Percentiles rank a stretch among this genome's conserved stretches.
Conservation (phyloP, 176 grass and related monocot species). For the Lolium perenne region DNA sequence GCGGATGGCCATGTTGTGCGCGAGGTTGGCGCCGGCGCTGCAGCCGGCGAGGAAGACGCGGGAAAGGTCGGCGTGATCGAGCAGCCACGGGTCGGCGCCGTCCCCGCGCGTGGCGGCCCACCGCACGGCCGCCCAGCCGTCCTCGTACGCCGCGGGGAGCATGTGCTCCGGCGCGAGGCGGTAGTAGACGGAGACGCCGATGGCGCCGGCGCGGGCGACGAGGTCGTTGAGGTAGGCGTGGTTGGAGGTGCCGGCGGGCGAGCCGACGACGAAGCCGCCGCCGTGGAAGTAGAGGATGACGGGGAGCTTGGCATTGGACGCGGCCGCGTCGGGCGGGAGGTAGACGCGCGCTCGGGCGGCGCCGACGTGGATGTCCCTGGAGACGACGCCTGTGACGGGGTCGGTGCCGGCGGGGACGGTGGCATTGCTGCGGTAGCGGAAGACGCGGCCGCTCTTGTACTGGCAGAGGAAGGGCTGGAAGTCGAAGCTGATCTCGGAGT, state of each 20-base stretch:
- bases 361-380: constrained; percentile 55
- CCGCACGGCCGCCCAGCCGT: constrained; percentile 58
- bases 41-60: constrained; percentile 61
- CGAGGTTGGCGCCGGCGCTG: constrained; percentile 74
- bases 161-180: constrained; percentile 75
- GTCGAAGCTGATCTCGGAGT: constrained; percentile 67
- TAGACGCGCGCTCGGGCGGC: constrained; percentile 55
- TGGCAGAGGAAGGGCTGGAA: constrained; percentile 66
- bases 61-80: constrained; percentile 58
- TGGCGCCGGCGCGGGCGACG: constrained; percentile 42
- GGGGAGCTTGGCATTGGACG: constrained; percentile 44
- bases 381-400: constrained; percentile 46
- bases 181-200: constrained; percentile 74
- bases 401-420: constrained; percentile 45
- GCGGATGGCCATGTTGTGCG: constrained; percentile 64
- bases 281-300: constrained; percentile 77
- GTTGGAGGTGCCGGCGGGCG: constrained; percentile 52
- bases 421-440: constrained; percentile 36
- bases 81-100: constrained; percentile 55
- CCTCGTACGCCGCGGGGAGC: constrained; percentile 73
- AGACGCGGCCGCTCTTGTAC: constrained; percentile 71
- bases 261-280: constrained; percentile 64
- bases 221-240: constrained; percentile 73
- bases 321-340: constrained; percentile 44
- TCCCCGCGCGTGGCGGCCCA: constrained; percentile 54